Conservation (phyloP, 2,329 filamentous ascomycete genomes). For the Didymella pinodella region DNA sequence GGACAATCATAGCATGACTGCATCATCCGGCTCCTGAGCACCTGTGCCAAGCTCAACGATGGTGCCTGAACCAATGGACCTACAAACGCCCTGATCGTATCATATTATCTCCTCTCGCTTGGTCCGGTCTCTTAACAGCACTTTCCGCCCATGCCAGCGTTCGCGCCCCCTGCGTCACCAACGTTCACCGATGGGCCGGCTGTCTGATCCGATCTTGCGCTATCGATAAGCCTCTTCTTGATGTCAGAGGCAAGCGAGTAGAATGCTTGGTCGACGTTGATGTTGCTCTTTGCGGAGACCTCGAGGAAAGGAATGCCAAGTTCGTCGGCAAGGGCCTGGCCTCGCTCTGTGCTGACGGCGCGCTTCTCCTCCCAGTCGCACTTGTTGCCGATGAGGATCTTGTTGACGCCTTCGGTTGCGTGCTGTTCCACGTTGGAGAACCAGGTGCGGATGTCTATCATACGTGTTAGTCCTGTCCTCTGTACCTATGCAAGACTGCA, state of each 20-base stretch:
- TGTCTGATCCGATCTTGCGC: slow-evolving; percentile 72
- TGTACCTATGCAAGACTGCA: background rate
- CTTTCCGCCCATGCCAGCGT: slow-evolving; percentile 48
- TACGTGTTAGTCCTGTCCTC: slow-evolving; percentile 24
- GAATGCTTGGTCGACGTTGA: slow-evolving; percentile 99
- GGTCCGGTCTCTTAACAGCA: slow-evolving; percentile 44
- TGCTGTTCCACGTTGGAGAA: slow-evolving; percentile 99
- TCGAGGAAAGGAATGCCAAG: slow-evolving; percentile 98
- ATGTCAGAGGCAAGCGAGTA: slow-evolving; percentile 95
- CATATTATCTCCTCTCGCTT: background rate
- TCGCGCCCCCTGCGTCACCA: slow-evolving; percentile 36
- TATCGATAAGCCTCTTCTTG: slow-evolving; percentile 98
- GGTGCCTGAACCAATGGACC: slow-evolving; percentile 1
- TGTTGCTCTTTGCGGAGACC: slow-evolving; percentile 98
- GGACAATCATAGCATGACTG: slow-evolving; percentile 10
- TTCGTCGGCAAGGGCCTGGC: slow-evolving; percentile 92
- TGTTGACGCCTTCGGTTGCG: slow-evolving; percentile 98
- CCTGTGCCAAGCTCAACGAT: slow-evolving; percentile 3
- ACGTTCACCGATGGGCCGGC: slow-evolving; percentile 45
- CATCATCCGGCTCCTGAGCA: slow-evolving; percentile 1
- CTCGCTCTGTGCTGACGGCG: slow-evolving; percentile 89
- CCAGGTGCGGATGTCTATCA: slow-evolving; percentile 94
- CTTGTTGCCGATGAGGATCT: slow-evolving; percentile 99
- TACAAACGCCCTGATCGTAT: slow-evolving; percentile 6
- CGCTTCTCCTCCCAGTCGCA: slow-evolving; percentile 99